Conservation (phyloP, 257 asterid genomes). For the Solanum medicagineum region DNA sequence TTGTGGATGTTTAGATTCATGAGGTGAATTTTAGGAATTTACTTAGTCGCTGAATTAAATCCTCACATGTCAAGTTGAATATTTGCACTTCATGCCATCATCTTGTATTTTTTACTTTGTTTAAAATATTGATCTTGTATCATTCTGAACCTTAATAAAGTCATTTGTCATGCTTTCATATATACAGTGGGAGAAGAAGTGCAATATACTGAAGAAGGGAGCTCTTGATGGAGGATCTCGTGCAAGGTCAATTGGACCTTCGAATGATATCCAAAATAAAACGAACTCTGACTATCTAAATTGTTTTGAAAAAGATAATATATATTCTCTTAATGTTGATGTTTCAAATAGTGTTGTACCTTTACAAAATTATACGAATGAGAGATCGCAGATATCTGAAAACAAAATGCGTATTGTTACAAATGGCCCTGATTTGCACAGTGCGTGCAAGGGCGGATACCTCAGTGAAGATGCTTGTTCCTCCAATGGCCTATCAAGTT, state of each 20-base stretch:
- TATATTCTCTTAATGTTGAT: constrained; percentile 23
- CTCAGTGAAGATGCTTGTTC: not conserved
- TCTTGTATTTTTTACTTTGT: not conserved
- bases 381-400: constrained; percentile 46
- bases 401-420: constrained; percentile 23
- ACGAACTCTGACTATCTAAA: constrained; percentile 47
- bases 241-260: constrained; percentile 28
- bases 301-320: constrained; percentile 38
- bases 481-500: not conserved
- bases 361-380: constrained; percentile 73
- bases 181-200: constrained; percentile 83
- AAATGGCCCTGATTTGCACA: constrained; percentile 8
- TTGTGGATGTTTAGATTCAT: not conserved
- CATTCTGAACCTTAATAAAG: not conserved
- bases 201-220: constrained; percentile 42
- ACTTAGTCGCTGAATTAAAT: not conserved
- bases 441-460: not conserved
- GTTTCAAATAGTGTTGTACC: constrained; percentile 51
- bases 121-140: not conserved
- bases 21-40: not conserved
- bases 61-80: not conserved
- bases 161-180: not conserved
- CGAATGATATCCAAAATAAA: constrained; percentile 81
- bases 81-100: not conserved
- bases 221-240: constrained; percentile 32